Base-by-base conservation (phyloP, 179 eudicot genomes). In the Spinacia oleracea region DNA sequence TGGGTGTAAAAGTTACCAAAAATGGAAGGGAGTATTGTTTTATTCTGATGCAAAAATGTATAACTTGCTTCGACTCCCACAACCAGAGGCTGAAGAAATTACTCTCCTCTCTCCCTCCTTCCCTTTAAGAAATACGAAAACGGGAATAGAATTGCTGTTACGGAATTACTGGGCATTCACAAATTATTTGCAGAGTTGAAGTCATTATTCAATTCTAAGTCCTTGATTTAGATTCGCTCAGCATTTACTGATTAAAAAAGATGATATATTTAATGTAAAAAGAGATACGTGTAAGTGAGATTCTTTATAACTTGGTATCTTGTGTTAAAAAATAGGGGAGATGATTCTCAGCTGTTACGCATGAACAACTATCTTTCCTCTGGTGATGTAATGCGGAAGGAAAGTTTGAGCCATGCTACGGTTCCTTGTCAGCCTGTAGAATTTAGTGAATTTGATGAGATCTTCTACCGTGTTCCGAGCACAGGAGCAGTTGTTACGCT, bases 401-500 rank as follows among this genome's bases (percentile, higher is more conserved):
- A 94, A 77, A 87, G 91, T 18, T 72, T 96, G 65, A 77, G 69
- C 63, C 96, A 96, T 83, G 89, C 92, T 59, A 82, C 88, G 6
- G 42, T 88, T 79, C 98, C 99, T 64, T 96, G 98, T 80, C 76
- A 77, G 67, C 95, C 95, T 51, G 73, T 94, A 63, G 88, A 81
- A 8, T 77, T 79, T 59, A 82, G 88, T 55, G 70, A 85, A 55
- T 83, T 53, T 66, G 87, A 85, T 53, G 86, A 88, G 23, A 64
- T 75, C 29, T 86, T 71, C 74, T 96, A 96, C 77, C 79, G 82
- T n/a, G 96, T 96, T 75, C 88, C 91, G 73, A 86, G 87, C 75
- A 94, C 99, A 1, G 97, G 97, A 72, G 99, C 98, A 27, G 68
- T 82, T 9, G 93, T 96, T 69, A 91, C 91, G 16, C 79, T 94